These are phyloP conservation scores for Quercus robur DNA, from an alignment of 306 rosid genomes.

Conservation along the genomic window DNA sequence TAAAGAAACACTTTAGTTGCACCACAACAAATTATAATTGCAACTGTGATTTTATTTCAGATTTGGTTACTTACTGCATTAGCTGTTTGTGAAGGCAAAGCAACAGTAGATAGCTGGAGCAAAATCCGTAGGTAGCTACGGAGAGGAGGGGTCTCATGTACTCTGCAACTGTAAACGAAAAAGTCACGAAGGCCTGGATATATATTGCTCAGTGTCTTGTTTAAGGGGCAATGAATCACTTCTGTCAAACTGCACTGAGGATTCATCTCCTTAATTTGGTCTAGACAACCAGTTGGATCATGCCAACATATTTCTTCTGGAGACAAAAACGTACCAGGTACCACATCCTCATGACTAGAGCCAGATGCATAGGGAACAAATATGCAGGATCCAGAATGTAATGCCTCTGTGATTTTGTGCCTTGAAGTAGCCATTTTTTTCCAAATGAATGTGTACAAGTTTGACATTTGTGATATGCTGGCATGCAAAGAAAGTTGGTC, in stretches of 20 bases:
- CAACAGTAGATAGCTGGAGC: slow-evolving; percentile 63
- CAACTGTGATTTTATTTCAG: slow-evolving; percentile 9
- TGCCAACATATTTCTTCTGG: slow-evolving; percentile 71
- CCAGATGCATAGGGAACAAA: slow-evolving; percentile 61
- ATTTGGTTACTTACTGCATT: slow-evolving; percentile 51
- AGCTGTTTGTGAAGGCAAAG: slow-evolving; percentile 73
- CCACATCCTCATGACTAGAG: slow-evolving; percentile 49
- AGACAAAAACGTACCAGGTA: slow-evolving; percentile 59
- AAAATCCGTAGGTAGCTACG: slow-evolving; percentile 72
- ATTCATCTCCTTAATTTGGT: slow-evolving; percentile 41
- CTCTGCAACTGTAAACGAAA: slow-evolving; percentile 65
- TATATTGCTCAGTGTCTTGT: slow-evolving; percentile 55
- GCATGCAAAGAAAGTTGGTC: slow-evolving; percentile 13
- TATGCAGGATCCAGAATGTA: slow-evolving; percentile 63
- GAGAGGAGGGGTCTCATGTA: slow-evolving; percentile 68
- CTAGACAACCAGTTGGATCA: slow-evolving; percentile 66
- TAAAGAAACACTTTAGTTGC: slow-evolving; percentile 21
- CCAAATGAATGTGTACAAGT: slow-evolving; percentile 71
- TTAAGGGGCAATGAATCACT: slow-evolving; percentile 28
- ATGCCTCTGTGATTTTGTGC: slow-evolving; percentile 52
- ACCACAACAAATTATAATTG: slow-evolving; percentile 8
- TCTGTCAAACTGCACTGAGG: slow-evolving; percentile 29
- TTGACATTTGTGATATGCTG: slow-evolving; percentile 82
- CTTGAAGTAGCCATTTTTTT: slow-evolving; percentile 67
- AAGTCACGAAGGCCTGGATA: slow-evolving; percentile 79